These are phyloP conservation scores for Seiridium unicorne DNA, from an alignment of 2,329 filamentous ascomycete genomes.

Conservation along the genomic window DNA sequence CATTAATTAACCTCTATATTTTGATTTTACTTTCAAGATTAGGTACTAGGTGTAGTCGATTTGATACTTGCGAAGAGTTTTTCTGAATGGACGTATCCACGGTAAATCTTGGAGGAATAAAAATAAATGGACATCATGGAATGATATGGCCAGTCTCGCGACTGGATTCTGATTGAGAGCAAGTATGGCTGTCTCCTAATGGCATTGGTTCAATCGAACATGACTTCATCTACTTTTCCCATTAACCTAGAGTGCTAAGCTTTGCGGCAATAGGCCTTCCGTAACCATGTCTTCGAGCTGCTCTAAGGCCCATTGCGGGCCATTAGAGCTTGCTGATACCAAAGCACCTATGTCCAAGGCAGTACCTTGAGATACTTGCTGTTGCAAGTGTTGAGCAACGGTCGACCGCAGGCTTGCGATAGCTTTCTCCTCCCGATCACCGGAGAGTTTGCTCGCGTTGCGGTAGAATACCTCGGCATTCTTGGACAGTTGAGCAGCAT, in stretches of 20 bases:
- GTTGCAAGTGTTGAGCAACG: conserved; percentile 15
- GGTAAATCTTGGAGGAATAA: too few species aligned
- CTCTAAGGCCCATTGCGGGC: conserved; percentile 16
- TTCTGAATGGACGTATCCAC: too few species aligned
- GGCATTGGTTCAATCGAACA: too few species aligned
- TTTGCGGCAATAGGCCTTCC: conserved; percentile 13
- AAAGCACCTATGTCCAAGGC: conserved; percentile 10
- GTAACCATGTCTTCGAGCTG: conserved; percentile 22
- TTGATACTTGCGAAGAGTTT: too few species aligned
- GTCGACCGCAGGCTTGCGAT: conserved; percentile 13
- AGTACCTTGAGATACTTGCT: conserved; percentile 5
- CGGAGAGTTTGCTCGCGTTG: conserved; percentile 24
- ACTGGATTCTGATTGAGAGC: too few species aligned
- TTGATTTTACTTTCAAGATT: too few species aligned
- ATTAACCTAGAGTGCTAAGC: not conserved
- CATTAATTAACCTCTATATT: not conserved
- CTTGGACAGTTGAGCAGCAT: conserved; percentile 21
- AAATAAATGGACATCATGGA: too few species aligned
- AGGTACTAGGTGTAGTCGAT: too few species aligned
- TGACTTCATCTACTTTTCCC: too few species aligned
- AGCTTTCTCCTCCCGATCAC: conserved; percentile 15
- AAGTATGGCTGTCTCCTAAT: too few species aligned
- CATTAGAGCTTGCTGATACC: conserved; percentile 11
- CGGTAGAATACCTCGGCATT: conserved; percentile 29
- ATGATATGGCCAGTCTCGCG: too few species aligned